Conservation (phyloP, 1,284 basidiomycete genomes). For the Coniophora puteana region DNA sequence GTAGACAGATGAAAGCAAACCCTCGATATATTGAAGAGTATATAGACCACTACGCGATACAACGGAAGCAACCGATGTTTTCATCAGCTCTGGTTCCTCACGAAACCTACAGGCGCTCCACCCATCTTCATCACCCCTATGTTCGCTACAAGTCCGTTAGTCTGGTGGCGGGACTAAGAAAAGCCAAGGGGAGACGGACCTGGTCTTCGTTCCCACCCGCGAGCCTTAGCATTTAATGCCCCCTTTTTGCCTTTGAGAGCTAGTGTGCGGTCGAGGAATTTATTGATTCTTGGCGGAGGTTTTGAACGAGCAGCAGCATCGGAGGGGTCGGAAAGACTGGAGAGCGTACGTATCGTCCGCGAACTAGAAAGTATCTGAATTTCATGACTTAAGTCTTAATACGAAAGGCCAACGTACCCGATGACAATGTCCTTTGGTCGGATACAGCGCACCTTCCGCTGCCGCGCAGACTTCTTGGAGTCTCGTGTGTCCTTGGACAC, state of each 20-base stretch:
- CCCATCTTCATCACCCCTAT: constrained; percentile 25
- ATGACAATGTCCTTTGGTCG: constrained; percentile 24
- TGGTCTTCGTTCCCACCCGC: constrained; percentile 41
- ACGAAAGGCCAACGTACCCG: constrained; percentile 16
- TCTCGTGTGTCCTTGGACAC: constrained; percentile 11
- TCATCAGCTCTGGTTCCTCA: constrained; percentile 12
- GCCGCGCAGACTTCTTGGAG: constrained; percentile 19
- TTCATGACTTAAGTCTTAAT: constrained; percentile 1
- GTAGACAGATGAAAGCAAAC: too few relatives aligned
- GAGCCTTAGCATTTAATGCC: constrained; percentile 24
- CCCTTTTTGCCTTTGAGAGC: constrained; percentile 29
- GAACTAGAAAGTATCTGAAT: constrained; percentile 17
- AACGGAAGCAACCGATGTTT: too few relatives aligned
- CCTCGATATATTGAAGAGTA: too few relatives aligned
- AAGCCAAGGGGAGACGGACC: constrained; percentile 25
- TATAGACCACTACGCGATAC: too few relatives aligned
- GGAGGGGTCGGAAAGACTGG: constrained; percentile 14
- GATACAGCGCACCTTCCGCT: constrained; percentile 13
- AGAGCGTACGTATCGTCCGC: constrained; percentile 29
- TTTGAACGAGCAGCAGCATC: constrained; percentile 22
- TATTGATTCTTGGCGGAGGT: constrained; percentile 24
- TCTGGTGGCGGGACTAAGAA: neutral
- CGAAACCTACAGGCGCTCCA: constrained; percentile 25
- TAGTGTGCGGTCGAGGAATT: constrained; percentile 25
- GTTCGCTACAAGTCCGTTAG: constrained; percentile 17